Evolutionary conservation across 768 basidiomycete species (phyloP).

Genomic region (Boletus speciosus): DNA sequence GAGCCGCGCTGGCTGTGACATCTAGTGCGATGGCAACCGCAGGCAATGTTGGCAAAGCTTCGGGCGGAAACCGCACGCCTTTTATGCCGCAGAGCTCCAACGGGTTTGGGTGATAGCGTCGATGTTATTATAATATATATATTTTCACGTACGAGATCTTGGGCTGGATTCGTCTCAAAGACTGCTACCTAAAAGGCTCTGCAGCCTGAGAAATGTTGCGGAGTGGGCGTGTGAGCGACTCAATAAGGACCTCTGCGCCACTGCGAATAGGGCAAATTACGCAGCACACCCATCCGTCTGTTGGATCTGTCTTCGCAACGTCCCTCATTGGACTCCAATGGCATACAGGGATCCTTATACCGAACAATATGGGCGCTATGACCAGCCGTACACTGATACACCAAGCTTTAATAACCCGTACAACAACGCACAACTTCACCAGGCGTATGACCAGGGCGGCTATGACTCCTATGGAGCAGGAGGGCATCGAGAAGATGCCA

Average conservation of each 20-base stretch:
- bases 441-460: constrained; percentile 51
- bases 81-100: constrained; percentile 42
- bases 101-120: constrained; percentile 28
- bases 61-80: constrained; percentile 49
- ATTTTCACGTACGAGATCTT: background rate
- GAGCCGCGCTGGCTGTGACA: constrained; percentile 16
- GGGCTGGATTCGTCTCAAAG: background rate
- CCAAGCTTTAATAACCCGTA: constrained; percentile 46
- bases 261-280: constrained; percentile 6
- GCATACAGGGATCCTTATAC: constrained; percentile 60
- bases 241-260: background rate
- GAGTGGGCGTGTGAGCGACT: constrained; percentile 13
- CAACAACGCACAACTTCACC: constrained; percentile 40
- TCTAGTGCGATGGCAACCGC: constrained; percentile 16
- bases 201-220: background rate
- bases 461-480: constrained; percentile 24
- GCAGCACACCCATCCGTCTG: constrained; percentile 18
- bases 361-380: constrained; percentile 29
- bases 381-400: constrained; percentile 34
- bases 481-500: constrained; percentile 40
- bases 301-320: background rate
- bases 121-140: background rate
- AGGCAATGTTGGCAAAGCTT: constrained; percentile 13
- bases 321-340: constrained; percentile 12
- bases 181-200: too few species aligned